Percentiles rank a stretch among this genome's conserved stretches.
phyloP scores from a whole-genome alignment of 2,329 filamentous ascomycete species.

The Nothopassalora personata region DNA sequence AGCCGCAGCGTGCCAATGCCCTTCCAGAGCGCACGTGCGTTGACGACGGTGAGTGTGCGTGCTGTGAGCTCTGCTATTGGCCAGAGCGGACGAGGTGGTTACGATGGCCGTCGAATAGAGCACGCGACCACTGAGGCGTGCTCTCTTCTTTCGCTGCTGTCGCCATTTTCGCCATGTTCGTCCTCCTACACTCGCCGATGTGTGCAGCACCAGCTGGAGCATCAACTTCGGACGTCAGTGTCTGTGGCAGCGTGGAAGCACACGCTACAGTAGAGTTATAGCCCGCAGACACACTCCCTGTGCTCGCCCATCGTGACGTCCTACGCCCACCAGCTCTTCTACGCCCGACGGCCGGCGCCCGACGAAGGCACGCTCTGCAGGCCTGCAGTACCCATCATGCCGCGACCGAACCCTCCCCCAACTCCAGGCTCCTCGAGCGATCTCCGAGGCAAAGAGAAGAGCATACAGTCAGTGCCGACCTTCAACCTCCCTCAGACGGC shows the following conservation, averaged over 20 bases:
- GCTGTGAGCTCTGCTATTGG: not conserved
- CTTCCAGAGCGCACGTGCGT: not conserved
- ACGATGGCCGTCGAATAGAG: not conserved
- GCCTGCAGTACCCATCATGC: conserved; percentile 49
- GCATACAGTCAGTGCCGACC: conserved; percentile 58
- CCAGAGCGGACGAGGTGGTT: no score
- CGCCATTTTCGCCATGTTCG: not conserved
- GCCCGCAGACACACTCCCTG: not conserved
- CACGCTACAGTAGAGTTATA: not conserved
- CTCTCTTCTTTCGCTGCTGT: not conserved
- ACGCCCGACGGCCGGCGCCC: conserved; percentile 21
- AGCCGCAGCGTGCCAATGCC: not conserved
- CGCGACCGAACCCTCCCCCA: conserved; percentile 60
- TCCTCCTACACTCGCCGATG: not conserved
- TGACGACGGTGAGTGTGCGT: not conserved
- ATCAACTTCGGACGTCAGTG: conserved; percentile 1
- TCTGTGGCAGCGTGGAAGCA: not conserved
- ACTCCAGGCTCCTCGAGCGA: conserved; percentile 78
- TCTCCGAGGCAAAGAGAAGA: conserved; percentile 61
- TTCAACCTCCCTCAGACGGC: conserved; percentile 77
- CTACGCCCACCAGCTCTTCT: conserved; percentile 25
- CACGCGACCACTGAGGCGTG: not conserved
- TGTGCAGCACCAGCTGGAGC: not conserved
- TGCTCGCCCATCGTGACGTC: conserved; percentile 26
- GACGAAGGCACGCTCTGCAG: conserved; percentile 3